Base-by-base conservation (phyloP, 2,329 filamentous ascomycete genomes). In the Piedraia hortae region DNA sequence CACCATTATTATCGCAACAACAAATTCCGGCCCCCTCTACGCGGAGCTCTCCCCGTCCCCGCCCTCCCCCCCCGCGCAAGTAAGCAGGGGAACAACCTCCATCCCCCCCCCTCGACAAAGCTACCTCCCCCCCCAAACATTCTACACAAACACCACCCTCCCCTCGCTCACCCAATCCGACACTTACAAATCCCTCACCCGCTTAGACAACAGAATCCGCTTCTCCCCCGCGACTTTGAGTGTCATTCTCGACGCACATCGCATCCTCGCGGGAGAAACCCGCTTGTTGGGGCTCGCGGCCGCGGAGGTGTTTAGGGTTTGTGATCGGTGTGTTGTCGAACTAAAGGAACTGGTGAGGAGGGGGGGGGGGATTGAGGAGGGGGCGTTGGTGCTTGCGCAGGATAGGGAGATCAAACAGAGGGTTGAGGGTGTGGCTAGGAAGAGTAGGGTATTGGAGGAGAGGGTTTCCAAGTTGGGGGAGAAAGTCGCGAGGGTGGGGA, bases 161-260 rank as follows among this genome's bases (percentile, higher is more conserved):
- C 58, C 63, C 3, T 19, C 30, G 9, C 24, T 38, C 56, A 66
- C 26, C 16, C 31, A 23, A 19, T 12, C 12, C 29, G 35, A 32
- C 21, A 26, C 13, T 12, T 46, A 74, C 21, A 62, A 59, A 26
- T 66, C 73, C 28, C 62, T 53, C 18, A n/a, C n/a, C n/a, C n/a
- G n/a, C n/a, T n/a, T n/a, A n/a, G n/a, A n/a, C n/a, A n/a, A n/a
- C n/a, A n/a, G n/a, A 16, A 20, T 80, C 24, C 57, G 62, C 26
- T 55, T 78, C 11, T 72, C 66, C 11, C 62, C 69, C 7, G 59
- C 69, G 11, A 73, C 69, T 2, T 52, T 80, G 10, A 59, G 66
- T 30, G 53, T 75, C 16, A 59, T 82, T 31, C 71, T 68, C 13
- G 63, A 73, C 27, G 63, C 64, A 0, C 73, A 82, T 41, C 64